Conservation (phyloP, 2,329 filamentous ascomycete genomes). For the Monilinia laxa region DNA sequence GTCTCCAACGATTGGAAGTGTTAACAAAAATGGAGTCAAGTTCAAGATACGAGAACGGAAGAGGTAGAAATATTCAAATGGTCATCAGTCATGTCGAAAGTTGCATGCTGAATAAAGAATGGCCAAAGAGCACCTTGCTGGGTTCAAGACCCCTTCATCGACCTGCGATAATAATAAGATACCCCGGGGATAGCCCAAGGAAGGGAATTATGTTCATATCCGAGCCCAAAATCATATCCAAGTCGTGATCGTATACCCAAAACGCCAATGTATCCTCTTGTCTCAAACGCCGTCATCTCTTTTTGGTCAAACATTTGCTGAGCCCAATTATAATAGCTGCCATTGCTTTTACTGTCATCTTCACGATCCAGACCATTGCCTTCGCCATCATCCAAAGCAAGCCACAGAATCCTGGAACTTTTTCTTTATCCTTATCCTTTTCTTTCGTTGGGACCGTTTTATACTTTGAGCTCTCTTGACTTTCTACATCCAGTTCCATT, state of each 20-base stretch:
- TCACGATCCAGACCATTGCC: conserved; percentile 57
- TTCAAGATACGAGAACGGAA: conserved; percentile 63
- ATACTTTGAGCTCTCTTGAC: conserved; percentile 47
- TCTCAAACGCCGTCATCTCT: conserved; percentile 39
- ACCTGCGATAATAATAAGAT: conserved; percentile 24
- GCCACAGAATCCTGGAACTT: conserved; percentile 52
- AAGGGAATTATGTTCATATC: conserved; percentile 17
- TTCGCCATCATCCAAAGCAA: conserved; percentile 55
- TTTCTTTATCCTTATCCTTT: conserved; percentile 43
- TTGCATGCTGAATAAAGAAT: conserved; percentile 30
- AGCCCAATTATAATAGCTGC: conserved; percentile 51
- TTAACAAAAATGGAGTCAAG: conserved; percentile 61
- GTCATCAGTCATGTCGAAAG: conserved; percentile 35
- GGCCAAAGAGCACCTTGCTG: conserved; percentile 19
- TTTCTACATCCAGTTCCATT: conserved; percentile 63
- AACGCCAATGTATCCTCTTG: conserved; percentile 31
- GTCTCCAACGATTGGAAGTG: conserved; percentile 58
- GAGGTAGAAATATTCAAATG: conserved; percentile 43
- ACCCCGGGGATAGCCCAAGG: conserved; percentile 15
- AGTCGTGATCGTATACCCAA: conserved; percentile 22
- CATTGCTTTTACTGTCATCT: conserved; percentile 55
- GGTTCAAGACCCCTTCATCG: conserved; percentile 18
- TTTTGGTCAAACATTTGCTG: conserved; percentile 51
- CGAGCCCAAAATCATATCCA: conserved; percentile 17
- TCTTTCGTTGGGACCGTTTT: conserved; percentile 45